Percentiles rank a stretch among this genome's conserved stretches.
Conservation (phyloP, 208 protist genomes). For the Leptomonas seymouri region DNA sequence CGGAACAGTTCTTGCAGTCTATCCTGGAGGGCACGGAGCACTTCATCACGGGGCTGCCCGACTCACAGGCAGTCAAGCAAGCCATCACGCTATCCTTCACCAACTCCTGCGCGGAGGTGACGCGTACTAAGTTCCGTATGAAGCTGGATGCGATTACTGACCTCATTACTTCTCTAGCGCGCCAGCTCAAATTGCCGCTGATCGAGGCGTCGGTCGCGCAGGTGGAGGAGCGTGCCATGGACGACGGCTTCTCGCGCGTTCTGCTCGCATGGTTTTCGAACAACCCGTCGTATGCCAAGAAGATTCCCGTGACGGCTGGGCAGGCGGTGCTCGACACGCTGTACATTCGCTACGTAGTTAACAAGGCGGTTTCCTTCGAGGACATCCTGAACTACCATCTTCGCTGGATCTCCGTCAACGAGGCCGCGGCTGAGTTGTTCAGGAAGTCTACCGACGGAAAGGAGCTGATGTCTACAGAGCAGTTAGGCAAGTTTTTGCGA, state of each 20-base stretch:
- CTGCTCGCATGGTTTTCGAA: slow-evolving; percentile 74
- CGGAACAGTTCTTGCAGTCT: slow-evolving; percentile 62
- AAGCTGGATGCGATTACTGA: slow-evolving; percentile 63
- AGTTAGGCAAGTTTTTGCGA: slow-evolving; percentile 79
- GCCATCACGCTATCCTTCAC: slow-evolving; percentile 75
- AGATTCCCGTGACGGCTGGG: slow-evolving; percentile 37
- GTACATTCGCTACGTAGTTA: slow-evolving; percentile 60
- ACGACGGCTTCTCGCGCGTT: slow-evolving; percentile 84
- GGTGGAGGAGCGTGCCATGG: slow-evolving; percentile 78
- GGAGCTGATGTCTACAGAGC: slow-evolving; percentile 70
- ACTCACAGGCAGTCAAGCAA: slow-evolving; percentile 54
- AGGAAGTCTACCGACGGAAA: slow-evolving; percentile 66
- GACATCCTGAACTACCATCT: slow-evolving; percentile 69
- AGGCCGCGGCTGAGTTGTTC: slow-evolving; percentile 76
- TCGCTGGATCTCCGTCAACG: slow-evolving; percentile 64
- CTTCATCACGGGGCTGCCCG: slow-evolving; percentile 58
- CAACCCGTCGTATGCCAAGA: slow-evolving; percentile 55
- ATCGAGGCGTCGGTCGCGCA: slow-evolving; percentile 50
- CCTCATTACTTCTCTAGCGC: slow-evolving; percentile 27
- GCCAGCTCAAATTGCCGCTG: slow-evolving; percentile 54
- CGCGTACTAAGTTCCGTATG: slow-evolving; percentile 82
- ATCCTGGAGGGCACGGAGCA: slow-evolving; percentile 64
- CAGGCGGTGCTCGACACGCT: slow-evolving; percentile 62
- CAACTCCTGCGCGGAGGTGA: slow-evolving; percentile 83
- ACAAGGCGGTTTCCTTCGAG: slow-evolving; percentile 53